These are phyloP conservation scores for Starmerella riodocensis DNA, from an alignment of 805 yeast genomes.

Conservation along the genomic window DNA sequence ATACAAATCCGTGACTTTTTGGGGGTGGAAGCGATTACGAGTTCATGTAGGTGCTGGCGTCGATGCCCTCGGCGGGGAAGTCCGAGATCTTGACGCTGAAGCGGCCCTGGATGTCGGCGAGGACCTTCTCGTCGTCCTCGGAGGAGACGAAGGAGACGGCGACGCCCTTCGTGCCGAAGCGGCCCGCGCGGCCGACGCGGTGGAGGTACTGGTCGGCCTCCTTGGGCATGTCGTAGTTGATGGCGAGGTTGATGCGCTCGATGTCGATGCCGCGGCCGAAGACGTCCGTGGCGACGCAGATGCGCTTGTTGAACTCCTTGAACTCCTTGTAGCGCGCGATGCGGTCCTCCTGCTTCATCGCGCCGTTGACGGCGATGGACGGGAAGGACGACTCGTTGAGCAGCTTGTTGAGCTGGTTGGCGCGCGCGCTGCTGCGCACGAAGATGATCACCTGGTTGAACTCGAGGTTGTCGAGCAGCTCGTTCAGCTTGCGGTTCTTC, in stretches of 20 bases:
- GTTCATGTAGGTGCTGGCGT: slow-evolving; percentile 95
- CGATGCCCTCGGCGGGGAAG: slow-evolving; percentile 97
- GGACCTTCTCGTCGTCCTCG: slow-evolving; percentile 77
- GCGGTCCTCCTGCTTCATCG: slow-evolving; percentile 94
- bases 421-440: slow-evolving; percentile 83
- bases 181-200: slow-evolving; percentile 99
- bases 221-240: slow-evolving; percentile 89
- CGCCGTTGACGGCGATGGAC: slow-evolving; percentile 90
- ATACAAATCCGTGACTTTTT: too few species aligned
- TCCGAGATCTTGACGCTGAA: slow-evolving; percentile 91
- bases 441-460: slow-evolving; percentile 97
- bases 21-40: slow-evolving; percentile 47
- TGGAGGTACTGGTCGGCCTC: slow-evolving; percentile 98
- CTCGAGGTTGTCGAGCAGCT: slow-evolving; percentile 82
- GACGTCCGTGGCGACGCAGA: slow-evolving; percentile 95
- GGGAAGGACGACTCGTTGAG: slow-evolving; percentile 92
- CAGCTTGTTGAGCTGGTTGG: slow-evolving; percentile 77
- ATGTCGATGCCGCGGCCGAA: slow-evolving; percentile 99
- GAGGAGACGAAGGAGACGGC: slow-evolving; percentile 81
- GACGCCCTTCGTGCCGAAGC: slow-evolving; percentile 98
- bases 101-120: slow-evolving; percentile 88
- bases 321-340: slow-evolving; percentile 90
- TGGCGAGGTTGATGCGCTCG: slow-evolving; percentile 95
- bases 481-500: slow-evolving; percentile 85
- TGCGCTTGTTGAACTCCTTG: slow-evolving; percentile 96